phyloP scores from a whole-genome alignment of 371 early-diverging fungal species.

The Coemansia sp. region DNA sequence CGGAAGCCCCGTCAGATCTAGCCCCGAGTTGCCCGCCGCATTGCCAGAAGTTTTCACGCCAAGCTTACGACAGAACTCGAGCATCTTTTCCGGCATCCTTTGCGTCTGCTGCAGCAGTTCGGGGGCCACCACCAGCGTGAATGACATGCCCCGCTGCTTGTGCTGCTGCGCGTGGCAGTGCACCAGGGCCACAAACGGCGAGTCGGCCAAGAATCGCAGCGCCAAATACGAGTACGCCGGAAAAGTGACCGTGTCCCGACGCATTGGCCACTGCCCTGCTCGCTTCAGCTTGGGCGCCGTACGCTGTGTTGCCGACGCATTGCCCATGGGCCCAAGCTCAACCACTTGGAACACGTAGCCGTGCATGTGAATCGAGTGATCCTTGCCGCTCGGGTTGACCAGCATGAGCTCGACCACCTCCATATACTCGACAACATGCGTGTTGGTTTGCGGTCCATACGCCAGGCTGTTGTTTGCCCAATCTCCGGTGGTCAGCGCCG shows the following conservation, averaged over 20 bases:
- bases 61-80: slow-evolving; percentile 57
- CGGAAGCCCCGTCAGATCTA: not conserved
- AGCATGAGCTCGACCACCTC: slow-evolving; percentile 60
- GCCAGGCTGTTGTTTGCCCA: slow-evolving; percentile 54
- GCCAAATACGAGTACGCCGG: slow-evolving; percentile 57
- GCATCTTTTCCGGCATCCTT: slow-evolving; percentile 51
- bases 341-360: slow-evolving; percentile 79
- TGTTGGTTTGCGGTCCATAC: slow-evolving; percentile 58
- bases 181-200: slow-evolving; percentile 75
- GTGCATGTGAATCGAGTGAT: slow-evolving; percentile 82
- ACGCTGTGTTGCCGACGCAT: not conserved
- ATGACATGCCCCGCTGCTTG: slow-evolving; percentile 62
- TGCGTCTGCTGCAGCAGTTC: slow-evolving; percentile 54
- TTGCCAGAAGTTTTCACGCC: slow-evolving; percentile 40
- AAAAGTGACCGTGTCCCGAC: slow-evolving; percentile 39
- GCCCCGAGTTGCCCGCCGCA: not conserved
- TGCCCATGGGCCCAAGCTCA: slow-evolving; percentile 44
- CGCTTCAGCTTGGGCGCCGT: no score
- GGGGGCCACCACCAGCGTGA: slow-evolving; percentile 68
- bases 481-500: slow-evolving; percentile 62
- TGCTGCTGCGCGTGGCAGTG: slow-evolving; percentile 86
- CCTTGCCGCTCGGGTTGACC: slow-evolving; percentile 62
- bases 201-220: slow-evolving; percentile 67
- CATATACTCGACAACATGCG: slow-evolving; percentile 52
- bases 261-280: not conserved